Evolutionary conservation across 176 grass and related monocot species (phyloP).

Genomic region (Eleusine coracana): DNA sequence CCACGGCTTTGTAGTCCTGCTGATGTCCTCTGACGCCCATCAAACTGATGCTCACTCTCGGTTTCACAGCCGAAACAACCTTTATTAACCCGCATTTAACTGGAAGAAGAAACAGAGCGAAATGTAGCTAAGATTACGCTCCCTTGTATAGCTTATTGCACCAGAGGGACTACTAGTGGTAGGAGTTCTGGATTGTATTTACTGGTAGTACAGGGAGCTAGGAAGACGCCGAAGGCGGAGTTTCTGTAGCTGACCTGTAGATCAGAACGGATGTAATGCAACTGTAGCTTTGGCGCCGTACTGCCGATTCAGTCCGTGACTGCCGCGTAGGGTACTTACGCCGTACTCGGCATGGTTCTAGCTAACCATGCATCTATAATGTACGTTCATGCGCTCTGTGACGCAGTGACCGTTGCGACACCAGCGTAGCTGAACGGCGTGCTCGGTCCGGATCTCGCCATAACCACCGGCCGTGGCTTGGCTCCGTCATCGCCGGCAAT

Average conservation of each 20-base stretch:
- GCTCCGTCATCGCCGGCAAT: not conserved
- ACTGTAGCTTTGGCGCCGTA: slow-evolving; percentile 2
- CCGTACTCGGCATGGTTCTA: not conserved
- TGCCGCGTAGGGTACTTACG: not conserved
- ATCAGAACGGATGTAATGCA: not conserved
- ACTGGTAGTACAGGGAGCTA: not conserved
- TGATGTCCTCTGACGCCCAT: not conserved
- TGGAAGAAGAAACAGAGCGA: not conserved
- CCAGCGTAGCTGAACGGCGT: not conserved
- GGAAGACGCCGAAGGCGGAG: slow-evolving; percentile 33
- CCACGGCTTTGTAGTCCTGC: not conserved
- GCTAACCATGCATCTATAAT: not conserved
- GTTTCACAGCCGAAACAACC: slow-evolving; percentile 18
- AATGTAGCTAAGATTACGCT: not conserved
- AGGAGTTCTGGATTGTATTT: slow-evolving; percentile 24
- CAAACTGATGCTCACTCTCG: slow-evolving; percentile 17
- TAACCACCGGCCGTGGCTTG: slow-evolving; percentile 4
- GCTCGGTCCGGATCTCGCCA: slow-evolving; percentile 1
- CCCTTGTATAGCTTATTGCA: slow-evolving; percentile 42
- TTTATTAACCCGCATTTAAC: slow-evolving; percentile 2
- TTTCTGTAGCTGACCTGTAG: slow-evolving; percentile 30
- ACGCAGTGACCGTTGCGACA: not conserved
- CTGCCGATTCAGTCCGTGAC: not conserved
- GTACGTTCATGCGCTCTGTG: not conserved
- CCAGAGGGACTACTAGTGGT: not conserved